Evolutionary conservation across 257 asterid species (phyloP), one percentile per base, ranked within the genome.

Genomic region (Rhazya stricta): DNA sequence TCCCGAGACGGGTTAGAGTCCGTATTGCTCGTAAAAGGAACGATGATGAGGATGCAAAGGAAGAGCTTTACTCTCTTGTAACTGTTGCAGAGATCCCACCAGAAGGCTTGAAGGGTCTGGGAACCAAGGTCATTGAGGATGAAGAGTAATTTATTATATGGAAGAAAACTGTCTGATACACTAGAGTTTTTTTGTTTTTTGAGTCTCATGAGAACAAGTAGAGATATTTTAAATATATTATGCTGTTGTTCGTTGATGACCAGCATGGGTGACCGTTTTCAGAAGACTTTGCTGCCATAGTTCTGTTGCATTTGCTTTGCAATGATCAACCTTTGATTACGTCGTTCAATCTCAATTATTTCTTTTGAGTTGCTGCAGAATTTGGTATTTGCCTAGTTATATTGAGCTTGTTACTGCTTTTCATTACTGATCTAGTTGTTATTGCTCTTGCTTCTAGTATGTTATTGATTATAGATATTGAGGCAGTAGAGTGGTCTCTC

Each of bases 31-130:
- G 89, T 70, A 86, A 86, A 88, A 85, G 89, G 78, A 88, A 88
- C 63, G 92, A 88, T 19, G 90, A 88, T 21, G 92, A 88, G 79
- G 92, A 88, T 42, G 90, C 90, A 9, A 86, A 88, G 78, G 92
- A 86, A 71, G 90, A 88, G 85, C 88, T 88, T 43, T 88, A 83
- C 72, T 88, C 89, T 68, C 88, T 88, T 4, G 90, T 88, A 12
- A 88, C 89, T 6, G 89, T 88, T 18, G 74, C 88, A 4, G 89
- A 88, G 50, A 80, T 88, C 76, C 90, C 89, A 29, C 69, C 83
- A 0, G 90, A 88, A 61, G 90, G 92, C 19, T 74, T 83, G 71
- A 81, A 78, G 88, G 90, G 90, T 3, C 68, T 86, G 45, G 90
- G 89, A 16, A 86, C 92, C 84, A 84, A 81, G 79, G 63, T 86